Evolutionary conservation across 345 rosid genomes (phyloP), one percentile per base, ranked within the genome.

Genomic region (Rubroshorea leprosula): DNA sequence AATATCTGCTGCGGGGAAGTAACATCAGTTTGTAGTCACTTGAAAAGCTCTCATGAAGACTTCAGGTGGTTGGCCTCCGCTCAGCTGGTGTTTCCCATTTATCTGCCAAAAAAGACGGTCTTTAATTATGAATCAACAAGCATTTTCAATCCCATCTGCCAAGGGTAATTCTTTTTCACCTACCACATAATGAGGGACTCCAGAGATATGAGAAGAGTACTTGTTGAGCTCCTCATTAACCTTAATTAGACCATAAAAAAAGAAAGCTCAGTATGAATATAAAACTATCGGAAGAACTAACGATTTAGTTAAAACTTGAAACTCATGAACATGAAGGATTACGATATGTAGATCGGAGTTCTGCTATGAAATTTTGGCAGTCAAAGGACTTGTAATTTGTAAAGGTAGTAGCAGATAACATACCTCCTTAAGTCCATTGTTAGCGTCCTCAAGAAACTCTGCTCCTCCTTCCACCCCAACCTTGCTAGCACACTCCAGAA

Each of bases 131-230:
- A 51, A 31, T 19, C 57, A 31, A 44, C 17, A n/a, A 27, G 15
- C 11, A 13, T 35, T 41, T 4, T 5, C 20, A 38, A 10, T n/a
- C 23, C 39, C 14, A 45, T n/a, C 23, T 24, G 11, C 9, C 51
- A n/a, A n/a, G n/a, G 27, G 20, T 18, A 18, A 50, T 51, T 35
- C 43, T 4, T 19, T 21, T 3, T 47, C 51, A 66, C 84, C 20
- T 70, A 92, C 98, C 82, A 76, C 74, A 23, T 68, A 92, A 74
- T 84, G 57, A 16, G 99, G 99, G 57, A 89, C 99, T 48, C 97
- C 99, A 0, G 70, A 64, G 43, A 89, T 74, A 35, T 73, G 55
- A 3, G 71, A 48, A 0, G 95, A 89, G 81, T 89, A 71, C 74
- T 75, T 79, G 71, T 71, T 64, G 48, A 86, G 61, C 68, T 89